Percentiles rank a stretch among this genome's conserved stretches.
These are phyloP conservation scores for Mortierella sp. DNA, from an alignment of 371 early-diverging fungal species.

Conservation along the genomic window DNA sequence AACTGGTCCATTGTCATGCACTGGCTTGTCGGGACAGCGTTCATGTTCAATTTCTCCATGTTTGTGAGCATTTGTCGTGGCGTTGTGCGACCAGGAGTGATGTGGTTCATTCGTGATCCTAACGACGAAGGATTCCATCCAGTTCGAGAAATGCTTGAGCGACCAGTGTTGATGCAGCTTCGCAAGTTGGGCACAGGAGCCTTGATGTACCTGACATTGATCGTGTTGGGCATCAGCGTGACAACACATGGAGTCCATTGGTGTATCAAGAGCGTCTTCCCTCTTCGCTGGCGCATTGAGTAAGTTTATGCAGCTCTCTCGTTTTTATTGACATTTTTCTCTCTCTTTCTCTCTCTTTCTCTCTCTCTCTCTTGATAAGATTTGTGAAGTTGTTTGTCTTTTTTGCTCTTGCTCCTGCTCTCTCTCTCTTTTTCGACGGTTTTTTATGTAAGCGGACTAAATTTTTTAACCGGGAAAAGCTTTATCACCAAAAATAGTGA, in stretches of 20 bases:
- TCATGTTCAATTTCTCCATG: slow-evolving; percentile 91
- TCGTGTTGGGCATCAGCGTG: slow-evolving; percentile 75
- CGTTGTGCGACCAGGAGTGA: slow-evolving; percentile 87
- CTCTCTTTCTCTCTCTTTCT: slow-evolving; percentile 10
- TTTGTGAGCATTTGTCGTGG: slow-evolving; percentile 82
- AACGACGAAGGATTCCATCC: slow-evolving; percentile 94
- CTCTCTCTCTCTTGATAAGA: slow-evolving; percentile 15
- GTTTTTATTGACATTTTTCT: slow-evolving; percentile 7
- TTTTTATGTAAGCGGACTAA: not conserved
- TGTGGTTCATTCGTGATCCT: slow-evolving; percentile 97
- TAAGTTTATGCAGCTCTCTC: slow-evolving; percentile 40
- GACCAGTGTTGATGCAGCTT: slow-evolving; percentile 76
- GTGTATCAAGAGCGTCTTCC: slow-evolving; percentile 53
- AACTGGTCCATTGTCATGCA: slow-evolving; percentile 80
- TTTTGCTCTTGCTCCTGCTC: slow-evolving; percentile 19
- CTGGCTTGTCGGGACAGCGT: slow-evolving; percentile 92
- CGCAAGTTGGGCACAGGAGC: slow-evolving; percentile 82
- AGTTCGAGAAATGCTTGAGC: slow-evolving; percentile 88
- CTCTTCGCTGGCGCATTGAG: slow-evolving; percentile 64
- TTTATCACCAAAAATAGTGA: slow-evolving; percentile 52
- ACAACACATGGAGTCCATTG: slow-evolving; percentile 54
- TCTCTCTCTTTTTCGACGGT: slow-evolving; percentile 5
- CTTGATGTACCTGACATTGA: slow-evolving; percentile 79
- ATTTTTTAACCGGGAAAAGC: slow-evolving; percentile 7
- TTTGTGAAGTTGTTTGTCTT: not conserved